These are phyloP conservation scores for Podila verticillata DNA, from an alignment of 192 early-diverging fungal species.

Conservation along the genomic window DNA sequence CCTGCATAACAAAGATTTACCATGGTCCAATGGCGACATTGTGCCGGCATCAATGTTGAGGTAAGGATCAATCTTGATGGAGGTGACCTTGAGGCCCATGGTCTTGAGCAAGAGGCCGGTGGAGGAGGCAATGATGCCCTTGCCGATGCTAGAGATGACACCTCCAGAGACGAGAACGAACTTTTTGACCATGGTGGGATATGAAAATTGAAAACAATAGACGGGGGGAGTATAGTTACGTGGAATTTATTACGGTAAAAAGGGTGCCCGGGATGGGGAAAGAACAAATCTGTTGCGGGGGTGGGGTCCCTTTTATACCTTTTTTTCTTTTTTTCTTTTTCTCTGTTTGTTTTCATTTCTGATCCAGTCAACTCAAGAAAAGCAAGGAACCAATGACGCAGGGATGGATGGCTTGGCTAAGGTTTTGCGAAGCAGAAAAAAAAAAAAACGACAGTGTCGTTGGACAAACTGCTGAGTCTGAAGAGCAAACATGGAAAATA, in stretches of 20 bases:
- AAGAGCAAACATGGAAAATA: no score
- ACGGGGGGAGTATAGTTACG: neutral
- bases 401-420: neutral
- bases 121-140: conserved; percentile 99
- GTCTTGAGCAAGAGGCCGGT: conserved; percentile 96
- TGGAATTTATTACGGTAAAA: conserved; percentile 32
- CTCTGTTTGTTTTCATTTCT: neutral
- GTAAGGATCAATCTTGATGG: conserved; percentile 99
- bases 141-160: conserved; percentile 99
- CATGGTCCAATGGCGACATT: conserved; percentile 97
- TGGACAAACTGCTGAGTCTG: no score
- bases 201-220: conserved; percentile 1
- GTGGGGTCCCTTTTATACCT: conserved; percentile 13
- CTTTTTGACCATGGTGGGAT: conserved; percentile 63
- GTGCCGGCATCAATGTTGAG: conserved; percentile 99
- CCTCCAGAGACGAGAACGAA: conserved; percentile 98
- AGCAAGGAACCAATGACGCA: neutral
- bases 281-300: neutral
- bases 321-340: no score
- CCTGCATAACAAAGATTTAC: conserved; percentile 50
- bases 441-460: no score
- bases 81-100: conserved; percentile 90
- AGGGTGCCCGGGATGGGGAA: conserved; percentile 46
- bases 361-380: neutral
- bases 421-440: neutral